Conservation (phyloP, 129 eudicot genomes). For the Logfia minima region DNA sequence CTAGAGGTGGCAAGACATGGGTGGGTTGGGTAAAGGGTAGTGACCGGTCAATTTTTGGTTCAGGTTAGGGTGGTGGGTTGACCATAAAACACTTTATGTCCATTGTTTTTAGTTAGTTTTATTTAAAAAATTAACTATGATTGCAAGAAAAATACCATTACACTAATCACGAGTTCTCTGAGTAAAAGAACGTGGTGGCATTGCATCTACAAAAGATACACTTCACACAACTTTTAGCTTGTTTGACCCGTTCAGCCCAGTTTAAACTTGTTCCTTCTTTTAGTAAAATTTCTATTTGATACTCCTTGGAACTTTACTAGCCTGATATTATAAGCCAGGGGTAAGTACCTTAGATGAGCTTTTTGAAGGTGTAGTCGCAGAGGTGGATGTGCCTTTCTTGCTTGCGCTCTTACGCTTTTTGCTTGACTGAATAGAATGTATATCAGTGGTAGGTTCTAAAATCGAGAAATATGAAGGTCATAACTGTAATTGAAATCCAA, state of each 20-base stretch:
- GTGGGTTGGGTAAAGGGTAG: too few species aligned
- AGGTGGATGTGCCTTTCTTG: conserved; percentile 51
- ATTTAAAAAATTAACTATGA: not conserved
- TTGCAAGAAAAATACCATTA: not conserved
- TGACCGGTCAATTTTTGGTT: too few species aligned
- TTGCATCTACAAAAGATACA: not conserved
- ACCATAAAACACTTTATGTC: too few species aligned
- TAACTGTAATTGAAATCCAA: conserved; percentile 9
- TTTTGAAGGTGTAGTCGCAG: conserved; percentile 55
- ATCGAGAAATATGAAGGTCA: conserved; percentile 1
- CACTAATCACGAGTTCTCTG: too few species aligned
- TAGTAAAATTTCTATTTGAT: not conserved
- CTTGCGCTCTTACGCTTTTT: conserved; percentile 69
- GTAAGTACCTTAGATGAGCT: conserved; percentile 74
- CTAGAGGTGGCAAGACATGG: too few species aligned
- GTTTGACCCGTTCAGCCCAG: not conserved
- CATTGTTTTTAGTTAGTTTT: too few species aligned
- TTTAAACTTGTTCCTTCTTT: not conserved
- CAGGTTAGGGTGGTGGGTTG: too few species aligned
- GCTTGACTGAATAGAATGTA: conserved; percentile 45
- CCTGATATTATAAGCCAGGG: not conserved
- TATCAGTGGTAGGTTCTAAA: conserved; percentile 4
- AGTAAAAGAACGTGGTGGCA: not conserved
- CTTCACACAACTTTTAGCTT: not conserved
- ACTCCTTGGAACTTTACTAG: not conserved